A percentile compares a stretch with the other conserved stretches of the same genome.
Evolutionary conservation across 768 basidiomycete genomes (phyloP).

Genomic region (Terana coerulea): DNA sequence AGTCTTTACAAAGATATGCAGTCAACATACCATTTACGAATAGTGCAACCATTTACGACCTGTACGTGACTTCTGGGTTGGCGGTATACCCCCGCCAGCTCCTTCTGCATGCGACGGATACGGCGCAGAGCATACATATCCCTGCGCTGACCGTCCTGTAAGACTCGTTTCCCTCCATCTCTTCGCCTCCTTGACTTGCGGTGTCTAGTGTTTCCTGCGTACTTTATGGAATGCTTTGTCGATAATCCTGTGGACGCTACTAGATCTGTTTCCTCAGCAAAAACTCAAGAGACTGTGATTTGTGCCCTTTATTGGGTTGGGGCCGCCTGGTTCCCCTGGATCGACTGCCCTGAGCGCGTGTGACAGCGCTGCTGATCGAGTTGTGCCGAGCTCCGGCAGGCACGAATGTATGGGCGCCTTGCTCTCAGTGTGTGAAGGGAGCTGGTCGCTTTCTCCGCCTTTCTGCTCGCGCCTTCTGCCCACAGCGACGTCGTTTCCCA

Average conservation of each 20-base stretch:
- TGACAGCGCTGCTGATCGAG: too few species aligned
- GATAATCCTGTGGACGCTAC: not conserved
- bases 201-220: not conserved
- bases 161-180: not conserved
- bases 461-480: too few species aligned
- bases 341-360: too few species aligned
- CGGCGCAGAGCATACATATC: slow-evolving; percentile 1
- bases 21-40: slow-evolving; percentile 61
- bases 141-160: not conserved
- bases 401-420: too few species aligned
- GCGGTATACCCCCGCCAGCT: not conserved
- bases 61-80: slow-evolving; percentile 35
- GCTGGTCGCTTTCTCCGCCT: too few species aligned
- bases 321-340: too few species aligned
- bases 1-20: slow-evolving; percentile 17
- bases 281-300: too few species aligned
- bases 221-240: slow-evolving; percentile 4
- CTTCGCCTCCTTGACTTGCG: not conserved
- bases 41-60: slow-evolving; percentile 61
- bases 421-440: too few species aligned
- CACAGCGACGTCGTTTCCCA: too few species aligned
- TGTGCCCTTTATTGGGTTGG: too few species aligned
- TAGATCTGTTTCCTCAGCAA: too few species aligned
- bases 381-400: too few species aligned
- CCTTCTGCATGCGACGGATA: not conserved